phyloP scores from a whole-genome alignment of 495 filamentous ascomycete genomes.

The Articulospora tetracladia region DNA sequence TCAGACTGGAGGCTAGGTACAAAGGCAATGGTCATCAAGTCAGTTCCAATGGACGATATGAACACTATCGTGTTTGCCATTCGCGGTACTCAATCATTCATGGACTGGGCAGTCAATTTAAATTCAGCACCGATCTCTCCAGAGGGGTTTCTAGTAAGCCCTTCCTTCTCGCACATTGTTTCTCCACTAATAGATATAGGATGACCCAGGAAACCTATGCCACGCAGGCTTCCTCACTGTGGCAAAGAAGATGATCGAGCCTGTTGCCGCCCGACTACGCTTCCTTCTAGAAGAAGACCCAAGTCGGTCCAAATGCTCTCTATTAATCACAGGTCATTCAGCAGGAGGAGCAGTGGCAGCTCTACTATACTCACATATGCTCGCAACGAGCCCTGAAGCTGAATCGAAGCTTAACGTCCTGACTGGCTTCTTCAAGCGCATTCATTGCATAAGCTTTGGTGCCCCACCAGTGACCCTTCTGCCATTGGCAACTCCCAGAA shows the following conservation, averaged over 20 bases:
- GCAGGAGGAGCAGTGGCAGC: slow-evolving; percentile 78
- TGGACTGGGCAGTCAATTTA: slow-evolving; percentile 83
- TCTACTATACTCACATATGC: slow-evolving; percentile 76
- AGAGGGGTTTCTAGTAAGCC: slow-evolving; percentile 55
- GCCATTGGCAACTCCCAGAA: slow-evolving; percentile 55
- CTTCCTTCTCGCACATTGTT: neutral
- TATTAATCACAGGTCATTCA: slow-evolving; percentile 80
- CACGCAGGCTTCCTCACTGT: slow-evolving; percentile 75
- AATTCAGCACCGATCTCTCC: slow-evolving; percentile 60
- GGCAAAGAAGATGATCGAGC: slow-evolving; percentile 67
- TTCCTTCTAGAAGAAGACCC: slow-evolving; percentile 67
- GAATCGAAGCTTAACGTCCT: slow-evolving; percentile 63
- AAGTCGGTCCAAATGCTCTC: slow-evolving; percentile 57
- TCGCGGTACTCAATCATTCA: slow-evolving; percentile 70
- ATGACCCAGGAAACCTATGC: slow-evolving; percentile 71
- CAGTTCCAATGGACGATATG: slow-evolving; percentile 67
- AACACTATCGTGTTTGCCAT: slow-evolving; percentile 79
- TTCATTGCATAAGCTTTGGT: slow-evolving; percentile 82
- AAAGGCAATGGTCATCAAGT: slow-evolving; percentile 82
- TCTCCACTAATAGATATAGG: slow-evolving; percentile 31
- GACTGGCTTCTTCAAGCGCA: slow-evolving; percentile 63
- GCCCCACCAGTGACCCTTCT: slow-evolving; percentile 70
- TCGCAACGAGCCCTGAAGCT: slow-evolving; percentile 48
- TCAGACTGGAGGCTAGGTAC: slow-evolving; percentile 68
- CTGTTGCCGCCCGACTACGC: slow-evolving; percentile 64